Evolutionary conservation across 345 rosid genomes (phyloP).

Genomic region (Clarkia xantiana): DNA sequence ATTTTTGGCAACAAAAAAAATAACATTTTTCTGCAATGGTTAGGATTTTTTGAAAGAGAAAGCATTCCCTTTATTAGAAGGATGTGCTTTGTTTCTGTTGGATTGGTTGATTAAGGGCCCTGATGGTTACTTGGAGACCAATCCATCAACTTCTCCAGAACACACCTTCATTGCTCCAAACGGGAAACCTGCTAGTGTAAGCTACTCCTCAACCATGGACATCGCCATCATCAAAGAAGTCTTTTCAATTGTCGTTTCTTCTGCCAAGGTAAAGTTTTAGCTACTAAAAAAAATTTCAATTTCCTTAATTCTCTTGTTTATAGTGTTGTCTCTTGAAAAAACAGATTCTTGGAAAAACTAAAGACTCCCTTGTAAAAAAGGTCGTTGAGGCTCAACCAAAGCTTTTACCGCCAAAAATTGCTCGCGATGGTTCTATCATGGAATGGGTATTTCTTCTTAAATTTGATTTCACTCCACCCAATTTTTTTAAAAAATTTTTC

Average conservation of each 20-base stretch:
- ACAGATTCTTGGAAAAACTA: constrained; percentile 55
- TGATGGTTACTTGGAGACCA: constrained; percentile 70
- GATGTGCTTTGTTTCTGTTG: constrained; percentile 63
- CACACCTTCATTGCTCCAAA: constrained; percentile 68
- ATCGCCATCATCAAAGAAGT: constrained; percentile 73
- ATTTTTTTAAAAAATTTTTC: neutral
- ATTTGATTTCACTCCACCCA: neutral
- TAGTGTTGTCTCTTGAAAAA: constrained; percentile 2
- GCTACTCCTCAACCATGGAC: constrained; percentile 97
- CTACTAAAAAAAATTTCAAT: too few species aligned
- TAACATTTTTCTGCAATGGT: constrained; percentile 9
- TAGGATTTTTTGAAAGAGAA: constrained; percentile 68
- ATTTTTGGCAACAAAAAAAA: too few species aligned
- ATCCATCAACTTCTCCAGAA: constrained; percentile 96
- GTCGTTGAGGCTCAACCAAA: constrained; percentile 49
- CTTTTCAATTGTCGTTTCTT: constrained; percentile 51
- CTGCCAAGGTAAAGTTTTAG: constrained; percentile 56
- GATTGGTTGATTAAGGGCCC: constrained; percentile 88
- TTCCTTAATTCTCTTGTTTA: too few species aligned
- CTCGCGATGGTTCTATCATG: constrained; percentile 83
- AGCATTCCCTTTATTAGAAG: constrained; percentile 87
- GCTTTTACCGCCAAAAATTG: constrained; percentile 69
- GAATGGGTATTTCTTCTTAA: constrained; percentile 53
- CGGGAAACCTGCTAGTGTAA: constrained; percentile 72
- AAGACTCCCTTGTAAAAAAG: constrained; percentile 39